A percentile compares a stretch with the other conserved stretches of the same genome.
Evolutionary conservation across 352 stramenopile genomes (phyloP).

Genomic region (Elongisporangium anandrum): DNA sequence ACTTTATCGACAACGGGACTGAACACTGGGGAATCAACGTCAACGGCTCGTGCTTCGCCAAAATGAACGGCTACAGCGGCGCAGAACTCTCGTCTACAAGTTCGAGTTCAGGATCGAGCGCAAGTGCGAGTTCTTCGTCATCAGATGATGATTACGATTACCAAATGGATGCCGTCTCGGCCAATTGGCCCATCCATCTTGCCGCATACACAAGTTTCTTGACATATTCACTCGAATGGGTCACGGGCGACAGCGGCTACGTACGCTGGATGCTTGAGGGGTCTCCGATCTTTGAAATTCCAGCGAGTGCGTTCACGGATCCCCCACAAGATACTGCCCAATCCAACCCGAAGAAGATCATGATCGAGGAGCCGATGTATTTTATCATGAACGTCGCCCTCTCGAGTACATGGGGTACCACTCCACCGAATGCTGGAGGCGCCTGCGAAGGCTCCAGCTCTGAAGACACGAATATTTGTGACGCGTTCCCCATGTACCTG

Average conservation of each 20-base stretch:
- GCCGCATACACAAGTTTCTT: slow-evolving; percentile 45
- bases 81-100: slow-evolving; percentile 3
- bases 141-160: slow-evolving; percentile 23
- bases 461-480: slow-evolving; percentile 40
- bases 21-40: slow-evolving; percentile 36
- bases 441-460: slow-evolving; percentile 25
- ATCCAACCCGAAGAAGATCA: slow-evolving; percentile 48
- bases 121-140: too few relatives aligned
- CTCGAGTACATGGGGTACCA: slow-evolving; percentile 35
- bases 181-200: slow-evolving; percentile 56
- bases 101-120: too few relatives aligned
- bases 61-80: slow-evolving; percentile 43
- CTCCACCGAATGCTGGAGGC: slow-evolving; percentile 32
- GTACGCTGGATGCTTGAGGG: slow-evolving; percentile 53
- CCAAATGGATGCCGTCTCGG: slow-evolving; percentile 59
- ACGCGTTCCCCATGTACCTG: slow-evolving; percentile 59
- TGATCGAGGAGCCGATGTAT: slow-evolving; percentile 64
- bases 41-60: slow-evolving; percentile 35
- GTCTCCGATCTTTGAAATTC: slow-evolving; percentile 52
- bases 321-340: slow-evolving; percentile 33
- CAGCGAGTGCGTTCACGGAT: slow-evolving; percentile 33
- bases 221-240: slow-evolving; percentile 59
- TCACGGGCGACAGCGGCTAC: slow-evolving; percentile 43
- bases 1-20: slow-evolving; percentile 16
- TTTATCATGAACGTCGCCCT: slow-evolving; percentile 62